Evolutionary conservation across 306 rosid species (phyloP).

Genomic region (Psophocarpus tetragonolobus): DNA sequence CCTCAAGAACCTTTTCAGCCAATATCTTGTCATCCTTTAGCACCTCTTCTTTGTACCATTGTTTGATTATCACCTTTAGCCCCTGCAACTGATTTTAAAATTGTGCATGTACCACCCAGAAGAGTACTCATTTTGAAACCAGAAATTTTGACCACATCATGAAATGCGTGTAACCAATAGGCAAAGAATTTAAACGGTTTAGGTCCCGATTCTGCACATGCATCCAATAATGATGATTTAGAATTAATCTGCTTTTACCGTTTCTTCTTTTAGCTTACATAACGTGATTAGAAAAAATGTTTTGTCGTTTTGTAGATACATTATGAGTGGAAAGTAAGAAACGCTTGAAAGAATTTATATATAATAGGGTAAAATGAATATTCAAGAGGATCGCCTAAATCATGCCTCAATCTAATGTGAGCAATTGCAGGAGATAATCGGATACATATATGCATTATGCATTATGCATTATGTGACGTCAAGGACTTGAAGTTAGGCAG

Average conservation of each 20-base stretch:
- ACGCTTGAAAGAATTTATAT: neutral
- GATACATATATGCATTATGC: neutral
- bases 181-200: too few relatives aligned
- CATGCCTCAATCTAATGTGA: neutral
- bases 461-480: neutral
- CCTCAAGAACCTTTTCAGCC: too few relatives aligned
- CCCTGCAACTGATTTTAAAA: too few relatives aligned
- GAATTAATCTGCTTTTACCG: neutral
- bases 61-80: too few relatives aligned
- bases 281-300: neutral
- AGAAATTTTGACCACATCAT: too few relatives aligned
- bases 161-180: too few relatives aligned
- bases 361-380: neutral
- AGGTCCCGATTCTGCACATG: too few relatives aligned
- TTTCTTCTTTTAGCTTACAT: neutral
- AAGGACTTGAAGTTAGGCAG: constrained; percentile 25
- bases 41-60: too few relatives aligned
- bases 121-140: too few relatives aligned
- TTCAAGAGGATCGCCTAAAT: neutral
- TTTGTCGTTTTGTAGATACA: neutral
- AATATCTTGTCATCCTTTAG: too few relatives aligned
- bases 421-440: neutral
- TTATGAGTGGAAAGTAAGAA: neutral
- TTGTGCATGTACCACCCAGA: too few relatives aligned
- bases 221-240: too few relatives aligned